Base-by-base conservation (phyloP, 2,329 filamentous ascomycete genomes). In the Sarocladium oryzae region DNA sequence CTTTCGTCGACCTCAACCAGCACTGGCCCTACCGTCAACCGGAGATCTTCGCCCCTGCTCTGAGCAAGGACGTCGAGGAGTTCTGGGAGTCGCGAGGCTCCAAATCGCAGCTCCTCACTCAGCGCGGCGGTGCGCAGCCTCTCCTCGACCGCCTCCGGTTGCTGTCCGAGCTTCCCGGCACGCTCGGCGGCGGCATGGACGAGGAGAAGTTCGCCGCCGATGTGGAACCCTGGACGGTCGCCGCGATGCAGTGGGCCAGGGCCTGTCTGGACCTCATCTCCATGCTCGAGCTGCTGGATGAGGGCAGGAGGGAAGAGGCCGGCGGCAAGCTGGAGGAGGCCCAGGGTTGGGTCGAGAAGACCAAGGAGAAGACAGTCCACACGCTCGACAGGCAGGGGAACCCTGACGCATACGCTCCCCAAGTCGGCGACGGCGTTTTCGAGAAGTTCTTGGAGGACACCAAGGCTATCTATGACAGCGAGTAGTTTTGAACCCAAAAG, bases 191-290 rank as follows among this genome's bases (percentile, higher is more conserved):
- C 32, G 26, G 46, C n/a, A 55, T 55, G 54, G 52, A 51, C 16
- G 53, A 52, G 50, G 50, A 49, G 46, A 51, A 48, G 4, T 55
- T 55, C 32, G 50, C 52, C 4, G 8, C 24, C 10, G 54, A 55
- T 4, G 54, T 54, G 11, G 38, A 45, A n/a, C 52, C 54, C 2
- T 55, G 54, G 54, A 46, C 54, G 1, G 41, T 45, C 3, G 20
- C 48, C 11, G 51, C 54, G 2, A 52, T 54, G 54, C 54, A 55
- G 40, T 55, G 54, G 54, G 54, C 54, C 20, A 53, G 24, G 24
- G 54, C 54, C 7, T 52, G 49, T 41, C 46, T 51, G 48, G 52
- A 55, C 26, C 23, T 52, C 15, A 52, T 52, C 28, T 4, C 46
- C 13, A 54, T 54, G 54, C 38, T 55, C 15, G 52, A 46, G 4